Conservation (phyloP, 2,329 filamentous ascomycete genomes). For the Pseudopithomyces maydicus region DNA sequence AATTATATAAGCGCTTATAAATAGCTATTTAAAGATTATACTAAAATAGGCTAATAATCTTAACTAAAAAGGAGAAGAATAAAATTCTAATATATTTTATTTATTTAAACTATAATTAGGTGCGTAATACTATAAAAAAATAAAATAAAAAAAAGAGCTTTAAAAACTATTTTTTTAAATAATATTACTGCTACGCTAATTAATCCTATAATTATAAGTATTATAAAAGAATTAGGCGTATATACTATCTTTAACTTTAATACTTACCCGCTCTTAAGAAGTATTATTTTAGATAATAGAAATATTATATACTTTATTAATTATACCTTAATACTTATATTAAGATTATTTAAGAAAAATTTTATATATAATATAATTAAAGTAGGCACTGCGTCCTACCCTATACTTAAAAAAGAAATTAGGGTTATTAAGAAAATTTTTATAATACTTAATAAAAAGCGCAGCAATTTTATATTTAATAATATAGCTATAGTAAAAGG, state of each 20-base stretch:
- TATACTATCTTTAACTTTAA: background rate
- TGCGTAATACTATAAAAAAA: too few relatives aligned
- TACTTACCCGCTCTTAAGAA: background rate
- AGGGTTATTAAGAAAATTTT: background rate
- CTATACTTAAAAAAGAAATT: background rate
- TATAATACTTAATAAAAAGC: background rate
- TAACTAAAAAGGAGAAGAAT: too few relatives aligned
- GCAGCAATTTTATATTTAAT: too few relatives aligned
- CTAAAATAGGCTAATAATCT: too few relatives aligned
- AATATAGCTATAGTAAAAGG: too few relatives aligned
- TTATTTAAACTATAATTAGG: too few relatives aligned
- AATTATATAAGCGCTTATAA: too few relatives aligned
- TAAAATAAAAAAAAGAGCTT: too few relatives aligned
- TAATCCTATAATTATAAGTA: background rate
- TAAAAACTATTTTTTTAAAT: too few relatives aligned
- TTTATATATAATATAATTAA: background rate
- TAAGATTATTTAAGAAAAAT: background rate
- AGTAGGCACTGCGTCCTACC: background rate
- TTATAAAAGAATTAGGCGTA: background rate
- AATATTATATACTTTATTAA: background rate
- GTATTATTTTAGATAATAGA: background rate
- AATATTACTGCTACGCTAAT: background rate
- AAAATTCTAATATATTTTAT: too few relatives aligned
- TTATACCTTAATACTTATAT: background rate
- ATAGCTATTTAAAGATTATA: too few relatives aligned